These are phyloP conservation scores for Candida hispaniensis DNA, from an alignment of 805 yeast species.

Conservation along the genomic window DNA sequence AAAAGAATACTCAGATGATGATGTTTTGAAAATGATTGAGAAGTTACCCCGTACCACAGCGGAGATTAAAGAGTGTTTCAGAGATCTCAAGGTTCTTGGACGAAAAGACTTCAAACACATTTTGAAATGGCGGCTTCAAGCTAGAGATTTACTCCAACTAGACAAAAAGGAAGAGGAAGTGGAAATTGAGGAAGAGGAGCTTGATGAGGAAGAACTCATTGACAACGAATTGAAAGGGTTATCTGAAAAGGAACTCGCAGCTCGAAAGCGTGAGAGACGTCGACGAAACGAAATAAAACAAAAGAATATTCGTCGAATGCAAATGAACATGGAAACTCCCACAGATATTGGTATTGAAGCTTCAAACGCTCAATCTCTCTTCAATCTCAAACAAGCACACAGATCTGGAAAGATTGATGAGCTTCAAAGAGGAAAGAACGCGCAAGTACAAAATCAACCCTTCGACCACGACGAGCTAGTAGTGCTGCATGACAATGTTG, in stretches of 20 bases:
- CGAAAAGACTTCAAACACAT: constrained; percentile 82
- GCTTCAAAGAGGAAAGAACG: constrained; percentile 59
- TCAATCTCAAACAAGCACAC: constrained; percentile 76
- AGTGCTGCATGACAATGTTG: constrained; percentile 20
- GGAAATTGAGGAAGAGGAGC: constrained; percentile 54
- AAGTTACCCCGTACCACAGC: constrained; percentile 67
- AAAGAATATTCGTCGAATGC: constrained; percentile 81
- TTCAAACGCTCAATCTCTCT: constrained; percentile 65
- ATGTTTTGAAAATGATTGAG: constrained; percentile 60
- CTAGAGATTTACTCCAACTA: constrained; percentile 65
- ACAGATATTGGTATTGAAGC: constrained; percentile 91
- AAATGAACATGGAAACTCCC: constrained; percentile 92
- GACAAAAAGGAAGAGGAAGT: constrained; percentile 40
- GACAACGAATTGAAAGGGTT: constrained; percentile 73
- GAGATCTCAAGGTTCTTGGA: constrained; percentile 89
- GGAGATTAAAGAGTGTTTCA: constrained; percentile 72
- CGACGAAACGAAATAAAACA: constrained; percentile 72
- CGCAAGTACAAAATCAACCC: constrained; percentile 33
- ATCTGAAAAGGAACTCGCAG: constrained; percentile 57
- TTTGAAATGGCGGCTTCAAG: constrained; percentile 79
- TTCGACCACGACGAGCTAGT: constrained; percentile 23
- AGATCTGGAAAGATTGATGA: constrained; percentile 72
- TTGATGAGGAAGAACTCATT: constrained; percentile 82
- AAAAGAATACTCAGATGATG: constrained; percentile 36
- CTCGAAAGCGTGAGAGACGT: constrained; percentile 71